phyloP scores from a whole-genome alignment of 352 stramenopile genomes.

The Globisporangium acanthophoron region DNA sequence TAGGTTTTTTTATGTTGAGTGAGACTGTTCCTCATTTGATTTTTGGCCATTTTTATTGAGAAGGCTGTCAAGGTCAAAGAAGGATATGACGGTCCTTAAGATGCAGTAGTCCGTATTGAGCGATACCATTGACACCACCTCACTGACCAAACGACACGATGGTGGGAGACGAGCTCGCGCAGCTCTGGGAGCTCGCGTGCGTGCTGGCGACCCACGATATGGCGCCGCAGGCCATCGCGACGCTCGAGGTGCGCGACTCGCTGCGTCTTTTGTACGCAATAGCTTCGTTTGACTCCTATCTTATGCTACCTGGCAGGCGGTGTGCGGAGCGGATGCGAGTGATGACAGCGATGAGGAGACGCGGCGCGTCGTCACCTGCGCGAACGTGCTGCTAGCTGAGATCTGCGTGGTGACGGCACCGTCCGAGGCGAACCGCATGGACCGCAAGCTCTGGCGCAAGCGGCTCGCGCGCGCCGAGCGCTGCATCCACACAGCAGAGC shows the following conservation, averaged over 20 bases:
- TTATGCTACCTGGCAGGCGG: slow-evolving; percentile 13
- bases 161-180: slow-evolving; percentile 20
- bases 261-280: not conserved
- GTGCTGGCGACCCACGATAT: slow-evolving; percentile 36
- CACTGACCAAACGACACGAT: not conserved
- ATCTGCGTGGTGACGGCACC: slow-evolving; percentile 39
- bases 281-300: too few species aligned
- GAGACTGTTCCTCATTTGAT: too few species aligned
- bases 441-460: slow-evolving; percentile 46
- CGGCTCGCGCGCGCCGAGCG: slow-evolving; percentile 43
- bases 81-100: too few species aligned
- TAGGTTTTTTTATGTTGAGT: not conserved
- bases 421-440: slow-evolving; percentile 28
- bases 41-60: too few species aligned
- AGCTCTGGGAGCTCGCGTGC: slow-evolving; percentile 63
- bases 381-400: slow-evolving; percentile 54
- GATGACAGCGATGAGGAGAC: slow-evolving; percentile 9
- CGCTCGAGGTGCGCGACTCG: slow-evolving; percentile 35
- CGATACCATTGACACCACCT: too few species aligned
- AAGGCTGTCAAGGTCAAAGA: too few species aligned
- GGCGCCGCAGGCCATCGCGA: slow-evolving; percentile 29
- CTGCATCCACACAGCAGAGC: slow-evolving; percentile 27
- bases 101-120: too few species aligned
- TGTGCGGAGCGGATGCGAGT: slow-evolving; percentile 8
- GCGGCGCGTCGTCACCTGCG: slow-evolving; percentile 20